A percentile compares a stretch with the other conserved stretches of the same genome.
These are phyloP conservation scores for Curvularia eragrostidis DNA, from an alignment of 2,329 filamentous ascomycete species.

Conservation along the genomic window DNA sequence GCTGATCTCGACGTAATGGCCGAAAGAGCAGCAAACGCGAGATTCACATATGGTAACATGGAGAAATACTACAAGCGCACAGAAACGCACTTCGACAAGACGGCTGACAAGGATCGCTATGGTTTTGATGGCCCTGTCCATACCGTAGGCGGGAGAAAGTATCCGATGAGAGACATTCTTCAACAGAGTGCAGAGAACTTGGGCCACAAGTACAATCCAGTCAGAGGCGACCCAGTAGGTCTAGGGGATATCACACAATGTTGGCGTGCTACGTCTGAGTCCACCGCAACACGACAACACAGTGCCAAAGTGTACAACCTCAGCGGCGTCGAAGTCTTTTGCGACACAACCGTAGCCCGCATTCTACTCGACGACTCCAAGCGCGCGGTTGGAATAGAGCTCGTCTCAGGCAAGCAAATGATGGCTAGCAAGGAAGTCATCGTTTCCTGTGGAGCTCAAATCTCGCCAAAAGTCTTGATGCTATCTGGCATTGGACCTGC, in stretches of 20 bases:
- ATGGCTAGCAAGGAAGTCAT: conserved; percentile 51
- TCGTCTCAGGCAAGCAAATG: conserved; percentile 4
- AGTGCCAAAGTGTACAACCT: conserved; percentile 29
- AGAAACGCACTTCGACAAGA: conserved; percentile 22
- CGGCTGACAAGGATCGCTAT: conserved; percentile 17
- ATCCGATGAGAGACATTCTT: conserved; percentile 21
- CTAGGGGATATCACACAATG: conserved; percentile 20
- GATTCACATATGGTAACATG: conserved; percentile 25
- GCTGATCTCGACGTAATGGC: conserved; percentile 24
- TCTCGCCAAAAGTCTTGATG: conserved; percentile 50
- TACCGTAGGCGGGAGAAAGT: conserved; percentile 21
- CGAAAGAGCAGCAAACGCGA: conserved; percentile 20
- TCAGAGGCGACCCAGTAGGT: conserved; percentile 24
- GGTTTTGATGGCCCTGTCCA: conserved; percentile 30
- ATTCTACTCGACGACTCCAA: conserved; percentile 23
- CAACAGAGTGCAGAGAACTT: conserved; percentile 16
- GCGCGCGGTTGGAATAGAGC: conserved; percentile 37
- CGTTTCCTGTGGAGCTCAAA: conserved; percentile 48
- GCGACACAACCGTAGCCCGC: conserved; percentile 16
- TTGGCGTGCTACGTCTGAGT: conserved; percentile 21
- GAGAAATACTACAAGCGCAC: conserved; percentile 21
- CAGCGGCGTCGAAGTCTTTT: conserved; percentile 16
- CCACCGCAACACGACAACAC: conserved; percentile 24
- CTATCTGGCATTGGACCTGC: conserved; percentile 48
- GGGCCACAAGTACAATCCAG: conserved; percentile 22